Evolutionary conservation across 768 basidiomycete genomes (phyloP).

Genomic region (Pleurotus eryngii): DNA sequence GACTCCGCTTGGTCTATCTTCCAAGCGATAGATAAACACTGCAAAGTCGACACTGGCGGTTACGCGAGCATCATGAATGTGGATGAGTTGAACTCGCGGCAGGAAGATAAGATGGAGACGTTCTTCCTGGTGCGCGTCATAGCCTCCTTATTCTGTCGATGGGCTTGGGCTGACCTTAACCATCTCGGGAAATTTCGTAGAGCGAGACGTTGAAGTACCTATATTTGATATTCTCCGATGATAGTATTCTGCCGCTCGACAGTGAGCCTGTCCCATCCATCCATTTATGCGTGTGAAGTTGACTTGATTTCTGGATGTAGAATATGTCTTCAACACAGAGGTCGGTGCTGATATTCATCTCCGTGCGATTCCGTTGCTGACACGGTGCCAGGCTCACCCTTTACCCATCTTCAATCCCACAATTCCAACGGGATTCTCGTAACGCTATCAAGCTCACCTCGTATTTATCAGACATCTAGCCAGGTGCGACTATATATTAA

Average conservation of each 20-base stretch:
- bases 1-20: conserved; percentile 88
- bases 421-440: conserved; percentile 47
- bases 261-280: conserved; percentile 42
- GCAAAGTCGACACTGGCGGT: conserved; percentile 72
- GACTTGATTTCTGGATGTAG: not conserved
- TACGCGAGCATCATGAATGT: conserved; percentile 86
- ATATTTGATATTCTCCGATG: conserved; percentile 81
- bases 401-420: conserved; percentile 65
- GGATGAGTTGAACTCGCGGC: conserved; percentile 62
- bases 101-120: conserved; percentile 94
- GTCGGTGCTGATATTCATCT: not conserved
- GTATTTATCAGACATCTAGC: not conserved
- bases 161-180: not conserved
- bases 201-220: conserved; percentile 91
- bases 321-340: conserved; percentile 4
- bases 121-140: conserved; percentile 71
- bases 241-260: conserved; percentile 64
- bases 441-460: not conserved
- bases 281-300: not conserved
- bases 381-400: conserved; percentile 52
- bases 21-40: conserved; percentile 82
- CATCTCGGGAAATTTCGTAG: conserved; percentile 31
- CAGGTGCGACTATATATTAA: conserved; percentile 7
- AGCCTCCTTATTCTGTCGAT: not conserved
- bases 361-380: too few relatives aligned